Percentiles rank a stretch among this genome's conserved stretches.
phyloP scores from a whole-genome alignment of 1,139 yeast species.

The Kluyveromyces marxianus region DNA sequence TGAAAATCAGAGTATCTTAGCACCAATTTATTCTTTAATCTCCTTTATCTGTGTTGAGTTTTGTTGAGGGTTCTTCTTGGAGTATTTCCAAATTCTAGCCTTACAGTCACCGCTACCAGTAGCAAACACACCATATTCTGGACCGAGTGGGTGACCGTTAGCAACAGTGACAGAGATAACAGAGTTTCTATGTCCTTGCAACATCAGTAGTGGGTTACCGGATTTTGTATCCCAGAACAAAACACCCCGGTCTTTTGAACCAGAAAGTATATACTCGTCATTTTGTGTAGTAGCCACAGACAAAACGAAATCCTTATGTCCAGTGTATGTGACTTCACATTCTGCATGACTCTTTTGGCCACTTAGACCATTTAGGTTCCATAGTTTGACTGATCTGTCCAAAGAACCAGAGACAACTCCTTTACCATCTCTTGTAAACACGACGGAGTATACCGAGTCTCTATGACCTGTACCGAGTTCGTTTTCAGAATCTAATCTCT shows the following conservation, averaged over 20 bases:
- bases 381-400: conserved; percentile 91
- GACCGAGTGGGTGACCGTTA: conserved; percentile 60
- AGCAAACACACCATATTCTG: conserved; percentile 63
- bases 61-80: conserved; percentile 10
- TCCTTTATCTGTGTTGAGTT: conserved; percentile 13
- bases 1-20: too few species aligned
- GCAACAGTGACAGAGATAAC: conserved; percentile 93
- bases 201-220: conserved; percentile 90
- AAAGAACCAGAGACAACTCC: conserved; percentile 93
- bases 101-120: conserved; percentile 98
- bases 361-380: conserved; percentile 63
- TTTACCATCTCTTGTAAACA: conserved; percentile 85
- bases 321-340: conserved; percentile 89
- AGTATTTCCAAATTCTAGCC: conserved; percentile 86
- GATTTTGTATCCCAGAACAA: conserved; percentile 93
- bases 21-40: conserved; percentile 11
- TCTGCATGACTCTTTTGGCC: conserved; percentile 39
- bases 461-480: conserved; percentile 89
- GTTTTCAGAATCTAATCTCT: conserved; percentile 84
- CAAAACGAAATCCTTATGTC: conserved; percentile 93
- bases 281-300: conserved; percentile 94
- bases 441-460: conserved; percentile 93
- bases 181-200: conserved; percentile 95
- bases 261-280: conserved; percentile 84
- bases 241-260: conserved; percentile 95